These are phyloP conservation scores for Lyophyllum semitale DNA, from an alignment of 768 basidiomycete species.

Conservation along the genomic window DNA sequence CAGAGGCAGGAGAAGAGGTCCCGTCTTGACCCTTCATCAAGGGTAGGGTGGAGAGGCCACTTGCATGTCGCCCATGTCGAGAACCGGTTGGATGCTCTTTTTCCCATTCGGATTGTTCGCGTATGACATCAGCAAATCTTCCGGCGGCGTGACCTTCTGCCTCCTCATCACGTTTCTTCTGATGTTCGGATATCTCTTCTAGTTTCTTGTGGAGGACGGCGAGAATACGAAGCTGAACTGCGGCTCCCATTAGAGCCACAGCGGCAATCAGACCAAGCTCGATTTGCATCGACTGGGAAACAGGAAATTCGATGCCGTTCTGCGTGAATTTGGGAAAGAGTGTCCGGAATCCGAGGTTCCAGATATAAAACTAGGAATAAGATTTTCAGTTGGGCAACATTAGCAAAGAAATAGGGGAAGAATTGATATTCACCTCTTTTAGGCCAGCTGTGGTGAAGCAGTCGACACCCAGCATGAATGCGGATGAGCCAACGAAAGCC, in stretches of 20 bases:
- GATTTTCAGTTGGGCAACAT: conserved; percentile 6
- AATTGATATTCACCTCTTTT: conserved; percentile 77
- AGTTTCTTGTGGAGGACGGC: conserved; percentile 78
- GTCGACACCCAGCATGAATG: conserved; percentile 91
- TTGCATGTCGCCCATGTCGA: conserved; percentile 64
- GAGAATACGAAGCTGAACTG: conserved; percentile 88
- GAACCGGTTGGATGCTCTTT: conserved; percentile 70
- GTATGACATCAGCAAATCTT: conserved; percentile 60
- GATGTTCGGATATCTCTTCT: conserved; percentile 76
- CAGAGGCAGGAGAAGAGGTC: conserved; percentile 44
- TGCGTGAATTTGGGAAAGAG: conserved; percentile 78
- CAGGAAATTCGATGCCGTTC: conserved; percentile 74
- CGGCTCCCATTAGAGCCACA: conserved; percentile 81
- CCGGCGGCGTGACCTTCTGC: conserved; percentile 76
- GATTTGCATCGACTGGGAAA: conserved; percentile 90
- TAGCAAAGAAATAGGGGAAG: conserved; percentile 10
- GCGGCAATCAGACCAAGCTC: conserved; percentile 89
- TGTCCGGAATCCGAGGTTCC: conserved; percentile 85
- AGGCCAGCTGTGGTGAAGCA: conserved; percentile 90
- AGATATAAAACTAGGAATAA: conserved; percentile 79
- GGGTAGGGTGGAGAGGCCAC: conserved; percentile 62
- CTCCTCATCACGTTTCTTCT: conserved; percentile 69
- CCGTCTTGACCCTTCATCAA: conserved; percentile 67
- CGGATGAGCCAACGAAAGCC: conserved; percentile 86
- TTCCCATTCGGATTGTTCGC: conserved; percentile 86